These are phyloP conservation scores for Pichia sp. DNA, from an alignment of 1,139 yeast genomes.

Conservation along the genomic window DNA sequence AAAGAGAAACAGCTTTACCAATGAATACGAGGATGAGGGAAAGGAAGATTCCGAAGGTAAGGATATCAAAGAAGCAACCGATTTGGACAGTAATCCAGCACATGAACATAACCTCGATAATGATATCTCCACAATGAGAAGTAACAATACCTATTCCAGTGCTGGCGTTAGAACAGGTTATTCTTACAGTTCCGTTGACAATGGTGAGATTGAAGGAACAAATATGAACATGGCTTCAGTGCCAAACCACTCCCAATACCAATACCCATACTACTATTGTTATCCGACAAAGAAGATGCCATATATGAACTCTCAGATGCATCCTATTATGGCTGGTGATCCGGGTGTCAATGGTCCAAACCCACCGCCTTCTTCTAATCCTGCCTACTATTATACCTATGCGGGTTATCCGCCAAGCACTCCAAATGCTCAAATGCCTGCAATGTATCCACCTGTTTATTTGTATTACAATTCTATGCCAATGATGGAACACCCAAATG, in stretches of 20 bases:
- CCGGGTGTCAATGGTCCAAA: conserved; percentile 9
- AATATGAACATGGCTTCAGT: conserved; percentile 1
- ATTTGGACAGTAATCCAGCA: conserved; percentile 15
- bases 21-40: neutral
- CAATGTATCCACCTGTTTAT: conserved; percentile 28
- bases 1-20: neutral
- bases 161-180: conserved; percentile 28
- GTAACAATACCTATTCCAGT: conserved; percentile 25
- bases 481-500: conserved; percentile 5
- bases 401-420: conserved; percentile 23
- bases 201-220: conserved; percentile 18
- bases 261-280: conserved; percentile 29
- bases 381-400: conserved; percentile 29
- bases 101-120: conserved; percentile 11
- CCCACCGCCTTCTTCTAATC: conserved; percentile 20
- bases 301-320: conserved; percentile 20
- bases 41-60: neutral
- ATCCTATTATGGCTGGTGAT: conserved; percentile 14
- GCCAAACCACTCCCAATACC: conserved; percentile 19
- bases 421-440: conserved; percentile 20
- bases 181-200: conserved; percentile 29
- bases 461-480: conserved; percentile 28
- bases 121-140: conserved; percentile 24
- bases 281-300: conserved; percentile 28
- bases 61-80: conserved; percentile 9